These are phyloP conservation scores for Puccinia polysora DNA, from an alignment of 1,284 basidiomycete genomes.

Conservation along the genomic window DNA sequence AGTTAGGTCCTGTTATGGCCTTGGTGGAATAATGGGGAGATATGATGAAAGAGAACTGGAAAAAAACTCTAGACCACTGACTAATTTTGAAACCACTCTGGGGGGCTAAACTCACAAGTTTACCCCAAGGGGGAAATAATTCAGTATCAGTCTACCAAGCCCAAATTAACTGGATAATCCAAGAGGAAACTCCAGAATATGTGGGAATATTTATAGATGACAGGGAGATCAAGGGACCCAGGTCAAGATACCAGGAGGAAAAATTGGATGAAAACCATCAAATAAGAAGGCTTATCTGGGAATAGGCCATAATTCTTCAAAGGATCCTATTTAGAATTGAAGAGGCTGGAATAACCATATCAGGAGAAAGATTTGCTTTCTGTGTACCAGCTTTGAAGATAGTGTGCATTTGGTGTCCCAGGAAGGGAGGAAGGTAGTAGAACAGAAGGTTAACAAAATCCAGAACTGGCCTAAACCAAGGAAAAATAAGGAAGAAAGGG, in stretches of 20 bases:
- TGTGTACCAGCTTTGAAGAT: too few relatives aligned
- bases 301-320: constrained; percentile 4
- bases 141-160: neutral
- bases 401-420: too few relatives aligned
- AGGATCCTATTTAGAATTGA: constrained; percentile 5
- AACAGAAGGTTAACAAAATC: too few relatives aligned
- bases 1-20: neutral
- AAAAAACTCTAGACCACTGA: constrained; percentile 1
- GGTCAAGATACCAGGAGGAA: neutral
- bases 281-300: constrained; percentile 4
- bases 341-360: too few relatives aligned
- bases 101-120: constrained; percentile 6
- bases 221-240: constrained; percentile 3
- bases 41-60: constrained; percentile 18
- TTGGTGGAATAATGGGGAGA: constrained; percentile 3
- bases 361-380: too few relatives aligned
- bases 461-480: too few relatives aligned
- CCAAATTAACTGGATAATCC: neutral
- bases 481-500: too few relatives aligned
- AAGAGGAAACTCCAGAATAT: constrained; percentile 1
- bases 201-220: constrained; percentile 14
- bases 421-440: too few relatives aligned
- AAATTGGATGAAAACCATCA: neutral
- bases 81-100: constrained; percentile 7
- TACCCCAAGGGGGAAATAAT: constrained; percentile 11